Conservation (phyloP, 2,329 filamentous ascomycete genomes). For the Nemania serpens region DNA sequence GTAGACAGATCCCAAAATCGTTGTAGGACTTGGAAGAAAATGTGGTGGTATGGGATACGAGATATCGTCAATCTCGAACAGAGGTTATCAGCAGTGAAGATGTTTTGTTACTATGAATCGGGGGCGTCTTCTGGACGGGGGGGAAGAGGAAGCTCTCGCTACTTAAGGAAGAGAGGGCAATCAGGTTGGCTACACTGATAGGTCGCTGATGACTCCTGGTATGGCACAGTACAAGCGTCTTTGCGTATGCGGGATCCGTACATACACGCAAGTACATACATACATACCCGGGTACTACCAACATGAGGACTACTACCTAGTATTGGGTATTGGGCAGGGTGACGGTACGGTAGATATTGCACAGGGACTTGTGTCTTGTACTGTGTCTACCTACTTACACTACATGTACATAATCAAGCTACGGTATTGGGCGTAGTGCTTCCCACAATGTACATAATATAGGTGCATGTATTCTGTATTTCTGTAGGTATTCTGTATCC, state of each 20-base stretch:
- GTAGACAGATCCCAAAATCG: constrained; percentile 19
- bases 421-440: no score
- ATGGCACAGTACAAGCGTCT: no score
- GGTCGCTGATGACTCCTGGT: constrained; percentile 13
- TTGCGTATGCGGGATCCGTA: not conserved
- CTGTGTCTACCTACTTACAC: no score
- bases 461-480: not conserved
- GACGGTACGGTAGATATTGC: no score
- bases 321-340: not conserved
- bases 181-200: constrained; percentile 5
- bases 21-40: constrained; percentile 23
- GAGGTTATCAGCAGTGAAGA: constrained; percentile 37
- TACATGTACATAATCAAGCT: no score
- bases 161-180: constrained; percentile 35
- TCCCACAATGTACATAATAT: not conserved
- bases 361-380: no score
- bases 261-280: not conserved
- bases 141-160: constrained; percentile 37
- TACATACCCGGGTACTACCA: no score
- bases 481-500: no score
- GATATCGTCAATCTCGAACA: constrained; percentile 36
- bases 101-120: constrained; percentile 36
- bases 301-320: not conserved
- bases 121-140: constrained; percentile 35
- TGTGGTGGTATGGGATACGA: constrained; percentile 21